Percentiles rank a stretch among this genome's conserved stretches.
Evolutionary conservation across 2,329 filamentous ascomycete species (phyloP).

Genomic region (Macrophomina phaseolina): DNA sequence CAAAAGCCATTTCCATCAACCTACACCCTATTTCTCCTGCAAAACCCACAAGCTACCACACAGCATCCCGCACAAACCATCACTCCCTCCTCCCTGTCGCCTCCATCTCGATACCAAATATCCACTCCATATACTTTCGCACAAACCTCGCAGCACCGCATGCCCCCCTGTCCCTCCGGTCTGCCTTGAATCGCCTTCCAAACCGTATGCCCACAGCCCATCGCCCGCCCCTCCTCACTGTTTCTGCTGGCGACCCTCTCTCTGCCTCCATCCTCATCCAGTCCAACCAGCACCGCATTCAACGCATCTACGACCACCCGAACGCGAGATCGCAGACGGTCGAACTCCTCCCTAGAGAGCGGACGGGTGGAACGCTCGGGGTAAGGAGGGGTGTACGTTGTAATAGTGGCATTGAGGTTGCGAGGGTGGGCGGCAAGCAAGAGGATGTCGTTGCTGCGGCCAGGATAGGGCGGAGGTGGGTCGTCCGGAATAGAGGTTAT

Average conservation of each 20-base stretch:
- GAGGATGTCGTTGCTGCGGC: not conserved
- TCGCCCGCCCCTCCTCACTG: not conserved
- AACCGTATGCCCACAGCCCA: not conserved
- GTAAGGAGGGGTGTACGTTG: not conserved
- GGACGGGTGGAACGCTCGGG: not conserved
- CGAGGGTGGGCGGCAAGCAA: not conserved
- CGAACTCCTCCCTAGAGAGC: not conserved
- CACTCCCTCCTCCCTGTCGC: not conserved
- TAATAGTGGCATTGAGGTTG: too few species aligned
- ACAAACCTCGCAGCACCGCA: conserved; percentile 7
- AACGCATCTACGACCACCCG: not conserved
- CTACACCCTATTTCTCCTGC: conserved; percentile 10
- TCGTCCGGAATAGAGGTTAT: not conserved
- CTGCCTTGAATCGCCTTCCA: not conserved
- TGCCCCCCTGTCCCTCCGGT: not conserved
- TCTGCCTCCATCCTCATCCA: not conserved
- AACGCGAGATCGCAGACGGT: not conserved
- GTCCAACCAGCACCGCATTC: not conserved
- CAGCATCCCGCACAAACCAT: conserved; percentile 1
- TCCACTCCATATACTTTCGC: conserved; percentile 9
- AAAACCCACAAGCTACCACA: conserved; percentile 15
- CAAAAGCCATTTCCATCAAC: not conserved
- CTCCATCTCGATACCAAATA: conserved; percentile 10
- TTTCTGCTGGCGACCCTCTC: too few species aligned
- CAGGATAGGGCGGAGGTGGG: conserved; percentile 14